Evolutionary conservation across 345 rosid genomes (phyloP).

Genomic region (Euclidium syriacum): DNA sequence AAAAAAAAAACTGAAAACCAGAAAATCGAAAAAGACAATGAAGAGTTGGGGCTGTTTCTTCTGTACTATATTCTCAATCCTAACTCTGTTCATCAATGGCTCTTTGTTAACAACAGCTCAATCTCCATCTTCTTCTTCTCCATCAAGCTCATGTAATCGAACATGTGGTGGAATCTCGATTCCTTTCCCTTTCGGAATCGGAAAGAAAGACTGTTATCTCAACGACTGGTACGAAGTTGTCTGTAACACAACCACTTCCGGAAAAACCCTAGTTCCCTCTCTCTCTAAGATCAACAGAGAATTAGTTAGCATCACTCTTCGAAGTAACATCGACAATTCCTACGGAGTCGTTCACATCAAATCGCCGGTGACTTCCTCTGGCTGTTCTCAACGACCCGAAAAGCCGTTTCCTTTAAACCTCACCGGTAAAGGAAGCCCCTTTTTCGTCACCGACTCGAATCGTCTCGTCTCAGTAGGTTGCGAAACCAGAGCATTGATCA

Average conservation of each 20-base stretch:
- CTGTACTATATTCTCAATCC: not conserved
- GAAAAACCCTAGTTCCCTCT: slow-evolving; percentile 9
- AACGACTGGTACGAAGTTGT: slow-evolving; percentile 5
- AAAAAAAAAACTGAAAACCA: not conserved
- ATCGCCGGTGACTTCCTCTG: slow-evolving; percentile 26
- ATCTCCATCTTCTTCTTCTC: not conserved
- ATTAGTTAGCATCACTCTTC: slow-evolving; percentile 22
- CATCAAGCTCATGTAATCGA: slow-evolving; percentile 1
- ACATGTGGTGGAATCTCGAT: slow-evolving; percentile 36
- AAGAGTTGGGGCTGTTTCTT: not conserved
- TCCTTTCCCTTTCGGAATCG: slow-evolving; percentile 43
- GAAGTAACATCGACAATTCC: not conserved
- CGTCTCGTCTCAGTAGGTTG: slow-evolving; percentile 39
- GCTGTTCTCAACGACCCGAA: slow-evolving; percentile 8
- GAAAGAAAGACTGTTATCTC: slow-evolving; percentile 18
- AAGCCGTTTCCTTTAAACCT: slow-evolving; percentile 17
- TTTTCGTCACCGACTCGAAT: slow-evolving; percentile 24
- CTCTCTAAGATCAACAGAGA: not conserved
- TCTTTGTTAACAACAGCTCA: slow-evolving; percentile 6
- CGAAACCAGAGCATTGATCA: slow-evolving; percentile 6
- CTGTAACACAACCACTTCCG: slow-evolving; percentile 15
- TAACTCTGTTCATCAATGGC: not conserved
- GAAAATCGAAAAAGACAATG: not conserved
- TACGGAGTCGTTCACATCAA: slow-evolving; percentile 2
- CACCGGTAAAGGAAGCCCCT: slow-evolving; percentile 27